Evolutionary conservation across 345 rosid genomes (phyloP), one percentile per base, ranked within the genome.

Genomic region (Brassica juncea): DNA sequence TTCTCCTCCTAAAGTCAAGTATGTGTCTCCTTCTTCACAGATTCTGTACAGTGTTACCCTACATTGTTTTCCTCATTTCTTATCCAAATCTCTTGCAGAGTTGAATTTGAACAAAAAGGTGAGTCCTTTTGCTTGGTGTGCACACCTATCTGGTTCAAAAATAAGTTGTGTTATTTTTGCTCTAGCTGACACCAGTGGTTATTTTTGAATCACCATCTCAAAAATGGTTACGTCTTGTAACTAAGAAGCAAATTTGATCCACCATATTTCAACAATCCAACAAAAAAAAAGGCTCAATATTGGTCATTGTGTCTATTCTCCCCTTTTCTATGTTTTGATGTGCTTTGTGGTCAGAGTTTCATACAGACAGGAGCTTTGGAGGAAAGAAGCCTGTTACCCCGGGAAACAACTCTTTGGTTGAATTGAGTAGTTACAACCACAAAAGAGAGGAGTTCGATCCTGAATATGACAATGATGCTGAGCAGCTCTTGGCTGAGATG

Each of bases 401-500:
- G 2, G 93, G 72, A 62, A 91, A 82, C 71, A 93, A 89, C 5
- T 78, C 99, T 70, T 84, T 93, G 83, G 77, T 91, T 80, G 98
- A 90, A 72, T 21, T 78, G 75, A 90, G 99, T 34, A 92, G 91
- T 80, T 93, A 87, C 84, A 95, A 91, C 81, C 75, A 88, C 35
- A 95, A 91, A 83, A 87, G 97, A 82, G 87, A 85, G 73, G 98
- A 95, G 68, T 95, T 93, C 76, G 98, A 95, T 78, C 88, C 97
- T 12, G 99, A 93, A 77, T 95, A 91, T 35, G 99, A 95, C 74
- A 93, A 95, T 70, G 99, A 93, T 77, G 97, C 98, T 15, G 99
- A 95, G 88, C 93, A 91, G 73, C 83, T 91, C 79, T 88, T 91
- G 71, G 97, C 99, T 66, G 99, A 95, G 81, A 95, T 95, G 99